Conservation (phyloP, 345 rosid species). For the Kernera saxatilis region DNA sequence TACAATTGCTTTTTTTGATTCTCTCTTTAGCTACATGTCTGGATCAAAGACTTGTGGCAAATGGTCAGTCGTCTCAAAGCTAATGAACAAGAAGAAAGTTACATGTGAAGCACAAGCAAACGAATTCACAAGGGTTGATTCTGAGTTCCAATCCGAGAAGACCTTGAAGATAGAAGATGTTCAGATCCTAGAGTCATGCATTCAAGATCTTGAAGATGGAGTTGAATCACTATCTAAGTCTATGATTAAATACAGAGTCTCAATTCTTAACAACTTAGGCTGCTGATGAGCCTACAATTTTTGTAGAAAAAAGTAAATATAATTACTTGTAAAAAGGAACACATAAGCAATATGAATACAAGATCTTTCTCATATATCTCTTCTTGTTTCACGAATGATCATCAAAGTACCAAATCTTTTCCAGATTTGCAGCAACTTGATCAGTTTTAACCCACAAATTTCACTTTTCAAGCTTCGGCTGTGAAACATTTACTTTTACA, state of each 20-base stretch:
- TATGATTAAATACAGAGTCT: slow-evolving; percentile 40
- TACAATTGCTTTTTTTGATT: slow-evolving; percentile 19
- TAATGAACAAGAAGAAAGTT: slow-evolving; percentile 8
- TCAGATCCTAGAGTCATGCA: slow-evolving; percentile 31
- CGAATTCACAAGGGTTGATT: slow-evolving; percentile 21
- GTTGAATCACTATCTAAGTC: slow-evolving; percentile 29
- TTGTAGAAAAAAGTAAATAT: background rate
- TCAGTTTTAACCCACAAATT: background rate
- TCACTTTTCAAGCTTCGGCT: background rate
- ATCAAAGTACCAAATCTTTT: background rate
- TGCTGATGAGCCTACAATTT: slow-evolving; percentile 10
- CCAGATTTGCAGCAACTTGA: background rate
- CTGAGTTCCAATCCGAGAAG: slow-evolving; percentile 1
- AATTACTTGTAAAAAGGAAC: background rate
- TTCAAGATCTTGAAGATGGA: slow-evolving; percentile 41
- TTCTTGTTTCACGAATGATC: background rate
- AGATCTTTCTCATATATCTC: background rate
- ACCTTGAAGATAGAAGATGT: slow-evolving; percentile 15
- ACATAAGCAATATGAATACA: background rate
- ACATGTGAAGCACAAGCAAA: slow-evolving; percentile 9
- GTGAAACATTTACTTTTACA: background rate
- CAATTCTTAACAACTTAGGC: slow-evolving; percentile 36
- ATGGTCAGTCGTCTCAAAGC: slow-evolving; percentile 14
- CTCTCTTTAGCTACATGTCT: slow-evolving; percentile 28
- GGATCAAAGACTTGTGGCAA: slow-evolving; percentile 10